These are phyloP conservation scores for Nakazawaea wyomingensis DNA, from an alignment of 805 yeast species.

Conservation along the genomic window DNA sequence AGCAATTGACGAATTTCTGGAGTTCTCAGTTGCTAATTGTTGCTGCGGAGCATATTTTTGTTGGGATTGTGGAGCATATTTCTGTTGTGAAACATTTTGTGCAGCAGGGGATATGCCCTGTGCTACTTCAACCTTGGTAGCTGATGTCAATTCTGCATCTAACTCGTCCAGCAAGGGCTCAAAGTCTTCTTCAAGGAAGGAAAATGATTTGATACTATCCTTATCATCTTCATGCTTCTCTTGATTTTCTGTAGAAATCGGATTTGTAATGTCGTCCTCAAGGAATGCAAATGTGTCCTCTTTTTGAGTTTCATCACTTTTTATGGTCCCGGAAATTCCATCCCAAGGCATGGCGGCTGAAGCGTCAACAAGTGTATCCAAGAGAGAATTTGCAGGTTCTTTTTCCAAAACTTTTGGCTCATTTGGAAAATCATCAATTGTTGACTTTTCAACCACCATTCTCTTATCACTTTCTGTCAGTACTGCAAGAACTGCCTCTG, in stretches of 20 bases:
- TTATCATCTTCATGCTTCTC: neutral
- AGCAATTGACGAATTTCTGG: neutral
- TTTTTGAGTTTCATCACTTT: neutral
- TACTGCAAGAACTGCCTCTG: neutral
- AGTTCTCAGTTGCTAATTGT: neutral
- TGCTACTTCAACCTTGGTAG: too few species aligned
- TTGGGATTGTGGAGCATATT: neutral
- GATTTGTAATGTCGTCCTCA: constrained; percentile 1
- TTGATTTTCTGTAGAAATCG: neutral
- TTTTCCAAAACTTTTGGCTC: neutral
- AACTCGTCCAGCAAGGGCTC: constrained; percentile 8
- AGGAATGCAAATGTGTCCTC: constrained; percentile 10
- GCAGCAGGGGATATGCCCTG: too few species aligned
- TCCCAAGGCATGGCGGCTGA: constrained; percentile 10
- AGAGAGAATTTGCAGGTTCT: neutral
- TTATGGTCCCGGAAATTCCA: neutral
- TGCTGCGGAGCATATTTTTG: neutral
- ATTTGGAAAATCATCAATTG: too few species aligned
- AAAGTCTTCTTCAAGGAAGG: constrained; percentile 12
- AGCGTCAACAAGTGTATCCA: neutral
- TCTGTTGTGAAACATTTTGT: neutral
- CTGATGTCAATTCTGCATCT: too few species aligned
- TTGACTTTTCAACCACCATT: too few species aligned
- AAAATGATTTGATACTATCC: constrained; percentile 5
- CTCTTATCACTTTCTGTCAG: too few species aligned